Evolutionary conservation across 129 eudicot genomes (phyloP), one percentile per base, ranked within the genome.

Genomic region (Silybum marianum): DNA sequence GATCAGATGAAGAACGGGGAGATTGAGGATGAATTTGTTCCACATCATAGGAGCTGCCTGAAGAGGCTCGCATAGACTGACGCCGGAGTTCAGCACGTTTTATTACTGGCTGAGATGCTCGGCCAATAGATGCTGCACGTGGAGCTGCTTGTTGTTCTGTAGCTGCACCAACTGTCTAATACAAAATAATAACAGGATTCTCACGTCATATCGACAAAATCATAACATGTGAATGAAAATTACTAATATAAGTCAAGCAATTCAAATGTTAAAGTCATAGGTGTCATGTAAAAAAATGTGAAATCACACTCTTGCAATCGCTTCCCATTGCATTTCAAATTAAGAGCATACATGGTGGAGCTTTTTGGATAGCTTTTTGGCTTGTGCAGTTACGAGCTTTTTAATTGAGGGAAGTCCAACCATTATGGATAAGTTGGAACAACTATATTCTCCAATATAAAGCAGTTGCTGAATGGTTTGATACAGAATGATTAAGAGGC

Each of bases 81-180:
- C 10, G 66, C 23, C 66, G 23, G 66, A 58, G 88, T 72, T 81
- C 90, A 23, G 65, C 74, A 23, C 80, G 51, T 58, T 42, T 82
- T 69, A n/a, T 78, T 28, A 28, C 24, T 30, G 87, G 32, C 30
- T 79, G 87, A 78, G 90, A 77, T 78, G 86, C 18, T 46, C 89
- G 79, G 36, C 69, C 74, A 46, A 74, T 48, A 3, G 87, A 71
- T 68, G 78, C 60, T 62, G 90, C 77, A 72, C 88, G 90, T 73
- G 80, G 79, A 66, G 73, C 51, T 66, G 85, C 65, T 63, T 84
- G 80, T 25, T 78, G 90, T 46, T 90, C 97, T 73, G 67, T 71
- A n/a, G 92, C 42, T 62, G 82, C 81, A 72, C 89, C 91, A 82
- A 84, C 93, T 85, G 92, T 81, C 97, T 93, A 84, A 71, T 75